These are phyloP conservation scores for Calocera cornea DNA, from an alignment of 768 basidiomycete species.

Conservation along the genomic window DNA sequence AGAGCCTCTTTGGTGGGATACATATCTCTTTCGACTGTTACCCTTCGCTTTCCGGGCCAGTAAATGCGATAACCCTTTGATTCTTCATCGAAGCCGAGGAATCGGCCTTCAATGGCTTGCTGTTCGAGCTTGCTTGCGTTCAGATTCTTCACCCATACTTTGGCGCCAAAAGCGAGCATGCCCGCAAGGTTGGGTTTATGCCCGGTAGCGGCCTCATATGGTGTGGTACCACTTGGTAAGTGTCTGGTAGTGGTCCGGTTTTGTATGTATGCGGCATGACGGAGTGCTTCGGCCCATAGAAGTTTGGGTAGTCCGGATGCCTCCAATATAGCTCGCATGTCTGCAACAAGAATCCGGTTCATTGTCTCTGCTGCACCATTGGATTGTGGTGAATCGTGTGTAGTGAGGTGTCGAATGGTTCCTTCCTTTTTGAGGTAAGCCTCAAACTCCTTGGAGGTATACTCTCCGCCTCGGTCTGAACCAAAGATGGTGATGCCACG, in stretches of 20 bases:
- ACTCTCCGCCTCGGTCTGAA: slow-evolving; percentile 13
- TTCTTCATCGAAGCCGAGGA: not conserved
- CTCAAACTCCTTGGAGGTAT: slow-evolving; percentile 4
- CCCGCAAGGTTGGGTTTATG: not conserved
- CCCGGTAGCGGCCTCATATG: no score
- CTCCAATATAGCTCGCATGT: not conserved
- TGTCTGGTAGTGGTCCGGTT: not conserved
- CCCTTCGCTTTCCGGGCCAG: not conserved
- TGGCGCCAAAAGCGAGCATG: slow-evolving; percentile 16
- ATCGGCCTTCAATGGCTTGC: not conserved
- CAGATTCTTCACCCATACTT: slow-evolving; percentile 11
- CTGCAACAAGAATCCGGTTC: slow-evolving; percentile 6
- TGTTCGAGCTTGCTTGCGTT: not conserved
- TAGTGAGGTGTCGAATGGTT: slow-evolving; percentile 9
- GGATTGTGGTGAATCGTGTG: slow-evolving; percentile 9
- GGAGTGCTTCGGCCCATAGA: slow-evolving; percentile 6
- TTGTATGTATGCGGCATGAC: not conserved
- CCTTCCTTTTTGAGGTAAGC: not conserved
- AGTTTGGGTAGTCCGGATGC: slow-evolving; percentile 6
- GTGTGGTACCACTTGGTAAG: no score
- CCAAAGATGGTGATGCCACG: not conserved
- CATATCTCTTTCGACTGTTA: not conserved
- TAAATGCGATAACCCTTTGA: not conserved
- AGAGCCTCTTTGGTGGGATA: not conserved
- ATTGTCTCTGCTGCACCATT: slow-evolving; percentile 10